Evolutionary conservation across 1,284 basidiomycete species (phyloP), one percentile per base, ranked within the genome.

Genomic region (Ustilago bromivora): DNA sequence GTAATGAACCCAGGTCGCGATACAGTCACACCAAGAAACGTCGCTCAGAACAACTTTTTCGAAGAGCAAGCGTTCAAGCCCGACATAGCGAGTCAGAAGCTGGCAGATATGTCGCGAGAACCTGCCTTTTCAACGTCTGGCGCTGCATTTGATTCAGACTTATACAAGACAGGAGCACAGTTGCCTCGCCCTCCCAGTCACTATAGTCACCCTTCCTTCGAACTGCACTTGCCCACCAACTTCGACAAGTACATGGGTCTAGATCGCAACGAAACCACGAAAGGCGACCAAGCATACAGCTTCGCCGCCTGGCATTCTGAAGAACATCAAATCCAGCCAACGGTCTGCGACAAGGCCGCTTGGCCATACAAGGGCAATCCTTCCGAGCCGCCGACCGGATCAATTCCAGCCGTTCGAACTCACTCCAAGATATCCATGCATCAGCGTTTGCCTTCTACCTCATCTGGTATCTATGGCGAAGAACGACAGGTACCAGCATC

Each of bases 391-490:
- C 46, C 61, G 3, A 47, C 40, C 19, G 35, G 52, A 1, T 38
- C 61, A 7, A 10, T 47, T 1, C 35, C 64, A 3, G 34, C 52
- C 15, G 55, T 36, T 28, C 62, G 57, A 10, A 47, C 58, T 34
- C 53, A 61, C 19, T 32, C 62, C 0, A 51, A 19, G n/a, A 35
- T 31, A 38, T 52, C 62, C 11, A 17, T 57, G 47, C 71, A 74
- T 13, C 71, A 69, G 15, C 58, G 66, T 3, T 65, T 66, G 28
- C 59, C 66, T n/a, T 74, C 71, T 11, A 40, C 52, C 4, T 74
- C 62, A 23, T 74, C 71, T 17, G 62, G 55, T 11, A 19, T 52
- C n/a, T 62, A 47, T 34, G 63, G 66, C 35, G 71, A 74, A 0
- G 66, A 74, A 31, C 66, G 71, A 5, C 28, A 38, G 23, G 28